Evolutionary conservation across 345 rosid genomes (phyloP).

Genomic region (Erysimum cheiranthoides): DNA sequence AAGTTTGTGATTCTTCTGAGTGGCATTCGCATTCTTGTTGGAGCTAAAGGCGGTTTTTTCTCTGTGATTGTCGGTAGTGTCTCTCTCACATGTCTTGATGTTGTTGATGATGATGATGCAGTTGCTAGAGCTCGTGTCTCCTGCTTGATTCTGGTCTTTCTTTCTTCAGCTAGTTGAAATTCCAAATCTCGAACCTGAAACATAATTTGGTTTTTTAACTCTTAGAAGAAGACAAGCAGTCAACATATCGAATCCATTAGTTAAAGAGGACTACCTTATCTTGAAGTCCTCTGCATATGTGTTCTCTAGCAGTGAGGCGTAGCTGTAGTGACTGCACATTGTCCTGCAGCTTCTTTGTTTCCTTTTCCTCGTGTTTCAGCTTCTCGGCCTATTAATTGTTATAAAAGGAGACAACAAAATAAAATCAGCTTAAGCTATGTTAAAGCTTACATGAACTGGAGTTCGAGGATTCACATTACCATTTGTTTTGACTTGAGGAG

Average conservation of each 20-base stretch:
- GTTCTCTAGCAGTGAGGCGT: slow-evolving; percentile 84
- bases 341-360: slow-evolving; percentile 85
- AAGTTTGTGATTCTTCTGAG: slow-evolving; percentile 75
- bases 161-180: slow-evolving; percentile 79
- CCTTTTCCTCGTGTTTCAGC: slow-evolving; percentile 92
- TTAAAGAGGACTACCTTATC: slow-evolving; percentile 72
- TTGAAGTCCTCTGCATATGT: slow-evolving; percentile 71
- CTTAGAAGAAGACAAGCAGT: slow-evolving; percentile 26
- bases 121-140: slow-evolving; percentile 68
- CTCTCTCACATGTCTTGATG: slow-evolving; percentile 51
- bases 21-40: slow-evolving; percentile 74
- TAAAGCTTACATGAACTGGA: neutral
- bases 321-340: slow-evolving; percentile 76
- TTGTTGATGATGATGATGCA: slow-evolving; percentile 52
- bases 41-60: slow-evolving; percentile 76
- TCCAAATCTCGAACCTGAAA: slow-evolving; percentile 86
- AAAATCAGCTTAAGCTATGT: slow-evolving; percentile 14
- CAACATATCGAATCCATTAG: neutral
- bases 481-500: slow-evolving; percentile 84
- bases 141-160: slow-evolving; percentile 84
- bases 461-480: slow-evolving; percentile 50
- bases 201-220: slow-evolving; percentile 1
- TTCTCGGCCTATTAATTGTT: slow-evolving; percentile 71
- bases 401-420: slow-evolving; percentile 23
- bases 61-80: slow-evolving; percentile 52